Evolutionary conservation across 805 yeast species (phyloP), one percentile per base, ranked within the genome.

Genomic region (Nakazawaea populi): DNA sequence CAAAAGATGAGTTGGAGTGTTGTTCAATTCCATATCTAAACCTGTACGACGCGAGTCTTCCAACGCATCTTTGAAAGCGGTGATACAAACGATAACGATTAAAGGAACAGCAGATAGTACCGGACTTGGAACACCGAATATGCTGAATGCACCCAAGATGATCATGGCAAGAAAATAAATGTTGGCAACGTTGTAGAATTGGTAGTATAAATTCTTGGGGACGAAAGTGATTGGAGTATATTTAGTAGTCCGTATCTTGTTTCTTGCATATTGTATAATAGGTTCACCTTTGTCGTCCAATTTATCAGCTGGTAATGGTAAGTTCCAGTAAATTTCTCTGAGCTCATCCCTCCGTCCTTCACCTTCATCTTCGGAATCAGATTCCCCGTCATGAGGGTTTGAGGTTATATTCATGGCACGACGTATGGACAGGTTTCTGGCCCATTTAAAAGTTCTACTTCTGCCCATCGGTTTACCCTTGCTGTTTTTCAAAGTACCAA

Each of bases 401-500:
- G 57, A 6, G 64, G 61, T 46, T 58, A 57, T 50, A 34, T 39
- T 43, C 24, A 51, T 47, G 14, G 47, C 52, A n/a, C 52, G 52
- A 46, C 54, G 52, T 6, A 51, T 54, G 10, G 55, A 48, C 39
- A 63, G 52, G 14, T 56, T 57, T 51, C 62, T 59, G 11, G 50
- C 47, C 55, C 53, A 52, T 44, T 48, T 51, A 42, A 86, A 63
- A 0, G 92, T 84, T 60, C 74, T 83, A 14, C 83, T 76, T 56
- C 91, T 70, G 6, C 76, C 75, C 6, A 44, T 31, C 27, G 94
- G 91, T 44, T 76, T 74, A 7, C 95, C 96, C 54, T 80, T 76
- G 52, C 80, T 80, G 60, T 82, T 79, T 58, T 96, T 76, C 56
- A 86, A 89, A 4, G 97, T 91, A 52, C 97, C 97, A 96, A 96